Evolutionary conservation across 371 early-diverging fungal species (phyloP).

Genomic region (Mortierella sp.): DNA sequence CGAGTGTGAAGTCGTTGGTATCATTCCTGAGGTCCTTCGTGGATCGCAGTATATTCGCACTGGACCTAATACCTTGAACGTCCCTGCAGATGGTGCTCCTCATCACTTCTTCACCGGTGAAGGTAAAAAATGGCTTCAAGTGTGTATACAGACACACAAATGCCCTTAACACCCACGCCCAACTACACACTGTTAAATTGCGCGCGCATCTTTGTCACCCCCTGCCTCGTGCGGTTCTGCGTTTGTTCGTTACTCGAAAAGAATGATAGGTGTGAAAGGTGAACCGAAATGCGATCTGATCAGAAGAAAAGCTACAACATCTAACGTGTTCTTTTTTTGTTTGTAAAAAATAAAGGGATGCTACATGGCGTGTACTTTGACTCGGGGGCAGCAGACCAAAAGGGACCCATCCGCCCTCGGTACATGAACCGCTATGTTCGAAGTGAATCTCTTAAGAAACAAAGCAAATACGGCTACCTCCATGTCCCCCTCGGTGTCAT

Average conservation of each 20-base stretch:
- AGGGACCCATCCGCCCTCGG: constrained; percentile 28
- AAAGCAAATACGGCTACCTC: constrained; percentile 32
- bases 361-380: constrained; percentile 54
- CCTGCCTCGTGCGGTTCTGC: no score
- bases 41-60: constrained; percentile 49
- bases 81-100: constrained; percentile 23
- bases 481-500: constrained; percentile 17
- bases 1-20: constrained; percentile 44
- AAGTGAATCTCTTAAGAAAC: constrained; percentile 27
- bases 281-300: no score
- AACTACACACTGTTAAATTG: no score
- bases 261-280: no score
- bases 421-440: constrained; percentile 55
- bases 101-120: constrained; percentile 46
- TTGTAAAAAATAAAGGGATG: constrained; percentile 27
- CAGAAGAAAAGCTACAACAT: no score
- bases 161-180: no score
- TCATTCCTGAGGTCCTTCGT: constrained; percentile 38
- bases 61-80: constrained; percentile 44
- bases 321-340: no score
- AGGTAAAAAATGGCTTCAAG: constrained; percentile 17
- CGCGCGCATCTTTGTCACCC: no score
- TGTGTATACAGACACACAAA: not conserved
- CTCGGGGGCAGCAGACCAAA: not conserved
- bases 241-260: no score